phyloP scores from a whole-genome alignment of 169 alveolate genomes.

The Plasmodium gaboni region DNA sequence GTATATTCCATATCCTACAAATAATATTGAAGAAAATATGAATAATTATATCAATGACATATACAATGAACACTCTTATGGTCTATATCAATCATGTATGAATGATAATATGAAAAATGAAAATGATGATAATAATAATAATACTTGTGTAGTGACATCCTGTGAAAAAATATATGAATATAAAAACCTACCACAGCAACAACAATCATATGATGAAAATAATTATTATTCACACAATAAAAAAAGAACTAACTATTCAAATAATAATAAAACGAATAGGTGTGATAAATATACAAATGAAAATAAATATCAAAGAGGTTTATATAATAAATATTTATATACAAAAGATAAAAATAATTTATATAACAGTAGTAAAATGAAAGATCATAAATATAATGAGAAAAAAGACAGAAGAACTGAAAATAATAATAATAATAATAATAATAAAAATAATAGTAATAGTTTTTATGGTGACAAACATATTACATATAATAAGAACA shows the following conservation, averaged over 20 bases:
- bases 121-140: not conserved
- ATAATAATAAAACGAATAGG: too few species aligned
- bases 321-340: conserved; percentile 16
- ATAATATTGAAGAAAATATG: too few species aligned
- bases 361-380: not conserved
- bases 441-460: not conserved
- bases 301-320: not conserved
- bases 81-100: too few species aligned
- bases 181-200: too few species aligned
- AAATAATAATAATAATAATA: not conserved
- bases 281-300: too few species aligned
- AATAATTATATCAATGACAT: too few species aligned
- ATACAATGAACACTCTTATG: too few species aligned
- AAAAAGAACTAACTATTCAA: too few species aligned
- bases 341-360: not conserved
- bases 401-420: not conserved
- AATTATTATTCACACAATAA: not conserved
- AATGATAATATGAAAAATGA: not conserved
- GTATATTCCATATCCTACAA: too few species aligned
- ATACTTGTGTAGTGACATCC: not conserved
- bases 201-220: not conserved
- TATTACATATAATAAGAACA: not conserved
- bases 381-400: not conserved
- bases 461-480: not conserved
- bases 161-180: not conserved